Evolutionary conservation across 306 rosid species (phyloP), one percentile per base, ranked within the genome.

Genomic region (Cicer pinnatifidum): DNA sequence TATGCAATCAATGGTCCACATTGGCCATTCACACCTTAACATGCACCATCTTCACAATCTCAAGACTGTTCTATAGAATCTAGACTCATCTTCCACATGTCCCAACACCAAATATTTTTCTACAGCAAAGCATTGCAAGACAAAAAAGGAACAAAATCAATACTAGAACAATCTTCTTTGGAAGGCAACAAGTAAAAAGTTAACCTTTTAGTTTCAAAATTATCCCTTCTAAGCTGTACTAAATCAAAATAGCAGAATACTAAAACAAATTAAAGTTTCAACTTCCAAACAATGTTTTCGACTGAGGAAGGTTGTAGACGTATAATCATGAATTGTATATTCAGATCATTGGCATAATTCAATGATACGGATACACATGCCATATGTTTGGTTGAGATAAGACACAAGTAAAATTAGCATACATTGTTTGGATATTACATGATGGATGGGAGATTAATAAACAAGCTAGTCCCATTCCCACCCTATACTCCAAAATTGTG

Each of bases 361-460:
- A 10, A 15, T 39, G 69, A 4, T 63, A 40, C 8, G 50, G 35
- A 40, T 40, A 15, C 50, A 39, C 28, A 39, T 62, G 33, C 8
- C 51, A 23, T 41, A 63, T 20, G 37, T 4, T 8, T 39, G 13
- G 35, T 63, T 15, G 12, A 16, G 33, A 63, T 8, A 63, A 11
- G 8, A 13, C 35, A 40, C 16, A 8, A 62, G 1, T 33, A 38
- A n/a, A 62, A 63, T 9, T 15, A 40, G 3, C 6, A 64, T 9
- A 63, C 69, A 64, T 40, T 63, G 37, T 41, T 63, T 63, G 50
- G 45, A 63, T 63, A 41, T 63, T 63, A 39, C 46, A 63, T 63
- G 51, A 40, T 63, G 37, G 48, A 63, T 6, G 1, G 50, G 70
- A 19, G 52, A 65, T 17, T 2, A 43, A 41, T 17, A 10, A 11